Percentiles rank a stretch among this genome's conserved stretches.
Conservation (phyloP, 2,329 filamentous ascomycete species). For the Beauveria australis region DNA sequence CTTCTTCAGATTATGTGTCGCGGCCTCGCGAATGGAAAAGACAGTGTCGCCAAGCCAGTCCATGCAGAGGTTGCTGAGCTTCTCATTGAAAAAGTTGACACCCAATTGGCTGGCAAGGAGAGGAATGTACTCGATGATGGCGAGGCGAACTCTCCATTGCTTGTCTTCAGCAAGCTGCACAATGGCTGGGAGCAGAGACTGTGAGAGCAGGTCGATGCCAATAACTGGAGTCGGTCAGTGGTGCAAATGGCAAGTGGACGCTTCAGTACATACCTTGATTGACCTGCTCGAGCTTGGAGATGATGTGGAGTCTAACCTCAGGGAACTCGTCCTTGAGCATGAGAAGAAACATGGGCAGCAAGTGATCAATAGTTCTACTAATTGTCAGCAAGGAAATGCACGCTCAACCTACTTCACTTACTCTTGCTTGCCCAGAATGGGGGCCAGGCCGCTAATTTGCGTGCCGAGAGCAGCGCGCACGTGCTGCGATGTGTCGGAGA, state of each 20-base stretch:
- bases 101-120: constrained; percentile 91
- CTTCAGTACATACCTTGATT: constrained; percentile 64
- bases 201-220: constrained; percentile 91
- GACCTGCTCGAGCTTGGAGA: constrained; percentile 97
- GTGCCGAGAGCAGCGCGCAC: constrained; percentile 91
- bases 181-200: constrained; percentile 93
- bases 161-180: constrained; percentile 97
- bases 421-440: constrained; percentile 97
- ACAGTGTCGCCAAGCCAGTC: constrained; percentile 97
- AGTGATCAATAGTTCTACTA: constrained; percentile 83
- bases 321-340: constrained; percentile 99
- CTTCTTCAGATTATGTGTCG: constrained; percentile 96
- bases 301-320: constrained; percentile 96
- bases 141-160: constrained; percentile 95
- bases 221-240: constrained; percentile 56
- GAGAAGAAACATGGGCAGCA: constrained; percentile 96
- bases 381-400: neutral
- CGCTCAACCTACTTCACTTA: constrained; percentile 38
- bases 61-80: constrained; percentile 93
- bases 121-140: constrained; percentile 98
- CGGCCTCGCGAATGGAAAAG: constrained; percentile 96
- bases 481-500: constrained; percentile 93
- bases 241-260: neutral
- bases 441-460: constrained; percentile 92
- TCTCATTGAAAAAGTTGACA: constrained; percentile 97